Evolutionary conservation across 116 monocot species (phyloP).

Genomic region (Dioscorea cayenensis): DNA sequence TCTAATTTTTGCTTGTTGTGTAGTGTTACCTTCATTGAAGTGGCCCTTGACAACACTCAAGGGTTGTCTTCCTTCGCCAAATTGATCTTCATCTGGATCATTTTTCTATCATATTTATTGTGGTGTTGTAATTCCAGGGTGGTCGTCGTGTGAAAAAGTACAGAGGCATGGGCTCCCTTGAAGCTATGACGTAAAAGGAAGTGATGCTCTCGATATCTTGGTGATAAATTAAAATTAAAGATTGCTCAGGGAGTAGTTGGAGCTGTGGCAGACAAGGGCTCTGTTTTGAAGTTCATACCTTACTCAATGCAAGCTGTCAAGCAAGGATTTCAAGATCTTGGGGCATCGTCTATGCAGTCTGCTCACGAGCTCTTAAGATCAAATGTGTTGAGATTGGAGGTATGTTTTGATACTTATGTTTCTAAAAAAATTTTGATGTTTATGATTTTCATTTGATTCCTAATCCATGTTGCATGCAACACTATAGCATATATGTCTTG

Average conservation of each 20-base stretch:
- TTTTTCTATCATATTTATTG: background rate
- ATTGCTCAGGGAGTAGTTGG: slow-evolving; percentile 97
- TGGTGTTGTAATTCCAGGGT: slow-evolving; percentile 26
- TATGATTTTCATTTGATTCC: background rate
- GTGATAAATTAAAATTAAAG: slow-evolving; percentile 79
- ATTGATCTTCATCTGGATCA: background rate
- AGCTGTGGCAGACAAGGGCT: slow-evolving; percentile 94
- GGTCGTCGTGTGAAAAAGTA: slow-evolving; percentile 75
- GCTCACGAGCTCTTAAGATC: slow-evolving; percentile 64
- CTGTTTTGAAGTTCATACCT: slow-evolving; percentile 78
- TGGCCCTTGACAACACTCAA: background rate
- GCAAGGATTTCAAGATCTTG: slow-evolving; percentile 96
- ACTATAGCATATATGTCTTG: background rate
- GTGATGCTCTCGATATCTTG: slow-evolving; percentile 85
- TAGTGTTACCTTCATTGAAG: background rate
- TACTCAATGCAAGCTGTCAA: slow-evolving; percentile 99
- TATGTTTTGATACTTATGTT: slow-evolving; percentile 8
- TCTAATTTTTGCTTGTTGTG: background rate
- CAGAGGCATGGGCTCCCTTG: slow-evolving; percentile 97
- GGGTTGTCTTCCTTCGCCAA: background rate
- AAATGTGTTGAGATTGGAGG: slow-evolving; percentile 69
- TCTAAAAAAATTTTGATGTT: background rate
- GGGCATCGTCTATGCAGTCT: slow-evolving; percentile 64
- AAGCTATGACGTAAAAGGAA: slow-evolving; percentile 97
- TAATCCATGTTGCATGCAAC: background rate